A percentile compares a stretch with the other conserved stretches of the same genome.
phyloP scores from a whole-genome alignment of 257 asterid genomes.

The Gardenia jasminoides region DNA sequence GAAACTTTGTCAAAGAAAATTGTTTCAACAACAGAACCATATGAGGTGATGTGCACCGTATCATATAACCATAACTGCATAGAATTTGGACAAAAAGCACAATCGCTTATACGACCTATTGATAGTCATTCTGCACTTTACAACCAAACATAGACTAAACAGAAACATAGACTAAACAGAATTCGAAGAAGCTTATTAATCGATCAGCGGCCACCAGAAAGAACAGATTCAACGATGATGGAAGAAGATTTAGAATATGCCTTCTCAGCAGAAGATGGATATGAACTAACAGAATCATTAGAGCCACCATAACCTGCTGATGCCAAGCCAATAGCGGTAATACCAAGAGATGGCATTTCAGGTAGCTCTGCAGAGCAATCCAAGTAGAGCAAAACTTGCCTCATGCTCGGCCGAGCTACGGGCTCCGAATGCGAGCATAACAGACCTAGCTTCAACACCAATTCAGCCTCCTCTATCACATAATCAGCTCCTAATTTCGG shows the following conservation, averaged over 20 bases:
- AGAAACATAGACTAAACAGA: not conserved
- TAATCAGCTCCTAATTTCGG: slow-evolving; percentile 30
- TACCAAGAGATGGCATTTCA: slow-evolving; percentile 15
- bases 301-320: not conserved
- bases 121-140: not conserved
- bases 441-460: slow-evolving; percentile 53
- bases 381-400: slow-evolving; percentile 48
- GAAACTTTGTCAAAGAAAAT: too few species aligned
- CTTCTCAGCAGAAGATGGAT: not conserved
- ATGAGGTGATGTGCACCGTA: too few species aligned
- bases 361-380: slow-evolving; percentile 23
- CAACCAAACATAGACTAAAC: not conserved
- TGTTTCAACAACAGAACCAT: too few species aligned
- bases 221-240: slow-evolving; percentile 7
- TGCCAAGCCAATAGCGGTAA: slow-evolving; percentile 4
- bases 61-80: too few species aligned
- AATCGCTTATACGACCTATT: not conserved
- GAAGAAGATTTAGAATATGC: not conserved
- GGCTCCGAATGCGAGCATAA: slow-evolving; percentile 45
- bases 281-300: slow-evolving; percentile 1
- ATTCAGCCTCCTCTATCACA: slow-evolving; percentile 32
- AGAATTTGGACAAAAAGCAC: too few species aligned
- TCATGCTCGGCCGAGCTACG: slow-evolving; percentile 48
- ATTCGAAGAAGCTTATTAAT: not conserved
- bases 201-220: slow-evolving; percentile 21